Evolutionary conservation across 176 grass and related monocot genomes (phyloP), one percentile per base, ranked within the genome.

Genomic region (Puya raimondii): DNA sequence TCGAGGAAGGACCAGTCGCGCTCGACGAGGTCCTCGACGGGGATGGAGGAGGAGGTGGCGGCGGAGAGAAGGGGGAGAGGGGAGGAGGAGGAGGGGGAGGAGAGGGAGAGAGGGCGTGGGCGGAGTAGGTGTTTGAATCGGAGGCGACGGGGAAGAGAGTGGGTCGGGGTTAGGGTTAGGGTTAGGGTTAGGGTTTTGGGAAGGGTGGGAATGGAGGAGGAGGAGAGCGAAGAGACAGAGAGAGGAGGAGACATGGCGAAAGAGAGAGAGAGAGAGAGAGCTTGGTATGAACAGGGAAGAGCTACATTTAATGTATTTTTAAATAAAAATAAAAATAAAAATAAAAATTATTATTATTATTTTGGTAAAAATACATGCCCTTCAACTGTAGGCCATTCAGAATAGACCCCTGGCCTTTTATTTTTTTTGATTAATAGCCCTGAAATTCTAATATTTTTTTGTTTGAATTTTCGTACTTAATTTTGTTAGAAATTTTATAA

Each of bases 1-100:
- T 90, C 84, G 3, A 92, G 76, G 79, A 97, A 97, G 68, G 93
- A 92, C 86, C 93, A 90, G 71, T 92, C 89, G 79, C 74, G 84
- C 84, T 97, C 93, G 26, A 89, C 83, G 11, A 97, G 27, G 74
- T 97, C 84, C 4, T 79, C 67, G 15, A 89, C 15, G 4, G 86
- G 87, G 11, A 92, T 12, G 18, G 72, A 4, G 11, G 23, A 48
- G 52, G 80, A 70, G 74, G 67, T 76, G 16, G 75, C 68, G 20
- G 20, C 59, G 12, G 72, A 57, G 27, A 76, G 33, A 52, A 47
- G 68, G 27, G 65, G 69, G 52, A 33, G 58, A 65, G 26, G 47
- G 68, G 77, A 50, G 42, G 61, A 11, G 23, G 66, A 50, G 6
- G 58, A 47, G 61, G 51, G 47, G 66, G n/a, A 29, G 79, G 52